Percentiles rank a stretch among this genome's conserved stretches.
These are phyloP conservation scores for Phytophthora lateralis DNA, from an alignment of 352 stramenopile genomes.

Conservation along the genomic window DNA sequence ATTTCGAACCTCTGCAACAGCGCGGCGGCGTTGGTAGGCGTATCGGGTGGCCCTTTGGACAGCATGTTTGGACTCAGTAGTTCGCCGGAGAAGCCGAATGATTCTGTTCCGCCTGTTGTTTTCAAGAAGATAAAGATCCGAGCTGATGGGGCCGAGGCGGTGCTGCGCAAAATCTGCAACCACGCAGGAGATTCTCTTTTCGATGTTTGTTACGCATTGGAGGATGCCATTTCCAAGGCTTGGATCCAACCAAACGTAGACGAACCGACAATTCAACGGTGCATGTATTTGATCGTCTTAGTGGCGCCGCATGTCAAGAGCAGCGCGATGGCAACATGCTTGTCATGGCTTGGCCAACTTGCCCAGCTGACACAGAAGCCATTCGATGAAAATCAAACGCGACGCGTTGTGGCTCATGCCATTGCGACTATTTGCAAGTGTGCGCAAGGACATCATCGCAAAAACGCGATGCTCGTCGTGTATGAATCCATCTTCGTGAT, in stretches of 20 bases:
- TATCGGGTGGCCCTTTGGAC: constrained; percentile 14
- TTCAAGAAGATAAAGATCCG: constrained; percentile 44
- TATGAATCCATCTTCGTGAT: constrained; percentile 55
- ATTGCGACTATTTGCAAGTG: constrained; percentile 56
- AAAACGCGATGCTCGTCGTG: constrained; percentile 54
- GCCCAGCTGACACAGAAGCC: constrained; percentile 31
- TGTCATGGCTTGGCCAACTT: constrained; percentile 55
- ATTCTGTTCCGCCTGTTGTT: constrained; percentile 22
- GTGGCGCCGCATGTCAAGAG: constrained; percentile 41
- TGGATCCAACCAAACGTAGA: constrained; percentile 35
- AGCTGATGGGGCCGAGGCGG: constrained; percentile 47
- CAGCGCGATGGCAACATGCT: constrained; percentile 31
- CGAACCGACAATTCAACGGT: constrained; percentile 51
- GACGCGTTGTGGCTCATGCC: constrained; percentile 41
- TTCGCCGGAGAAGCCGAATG: constrained; percentile 2
- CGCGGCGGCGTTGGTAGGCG: constrained; percentile 45
- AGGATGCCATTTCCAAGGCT: constrained; percentile 40
- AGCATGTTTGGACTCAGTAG: constrained; percentile 2
- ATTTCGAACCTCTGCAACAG: constrained; percentile 81
- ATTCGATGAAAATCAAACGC: constrained; percentile 33
- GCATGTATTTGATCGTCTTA: constrained; percentile 53
- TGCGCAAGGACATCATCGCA: constrained; percentile 27
- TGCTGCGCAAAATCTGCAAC: constrained; percentile 49
- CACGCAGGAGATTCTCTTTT: constrained; percentile 41
- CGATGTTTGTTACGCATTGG: constrained; percentile 35